Conservation (phyloP, 345 rosid genomes). For the Eutrema heterophyllum region DNA sequence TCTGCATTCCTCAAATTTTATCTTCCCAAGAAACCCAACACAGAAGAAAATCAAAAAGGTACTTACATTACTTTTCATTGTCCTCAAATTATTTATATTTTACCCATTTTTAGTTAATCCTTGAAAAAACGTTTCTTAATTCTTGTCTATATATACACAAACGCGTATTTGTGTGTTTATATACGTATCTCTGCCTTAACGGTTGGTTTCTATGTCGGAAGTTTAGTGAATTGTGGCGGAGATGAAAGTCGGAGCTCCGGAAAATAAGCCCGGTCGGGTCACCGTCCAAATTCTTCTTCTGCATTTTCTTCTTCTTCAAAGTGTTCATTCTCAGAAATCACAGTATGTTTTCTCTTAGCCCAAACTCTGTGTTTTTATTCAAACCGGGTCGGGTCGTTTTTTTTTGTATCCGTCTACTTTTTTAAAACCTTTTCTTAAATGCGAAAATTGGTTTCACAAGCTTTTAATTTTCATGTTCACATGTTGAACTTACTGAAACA, state of each 20-base stretch:
- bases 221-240: slow-evolving; percentile 15
- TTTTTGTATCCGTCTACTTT: not conserved
- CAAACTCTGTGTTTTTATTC: slow-evolving; percentile 15
- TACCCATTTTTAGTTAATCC: not conserved
- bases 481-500: slow-evolving; percentile 27
- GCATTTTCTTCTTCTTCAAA: slow-evolving; percentile 18
- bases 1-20: slow-evolving; percentile 25
- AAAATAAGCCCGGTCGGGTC: slow-evolving; percentile 3
- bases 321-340: slow-evolving; percentile 24
- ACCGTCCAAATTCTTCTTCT: slow-evolving; percentile 13
- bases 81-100: not conserved
- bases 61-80: not conserved
- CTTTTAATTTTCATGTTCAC: slow-evolving; percentile 17
- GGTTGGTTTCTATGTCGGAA: slow-evolving; percentile 6
- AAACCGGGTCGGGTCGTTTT: slow-evolving; percentile 7
- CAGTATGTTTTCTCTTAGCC: slow-evolving; percentile 23
- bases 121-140: not conserved
- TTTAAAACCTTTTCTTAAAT: not conserved
- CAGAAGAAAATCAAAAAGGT: slow-evolving; percentile 22
- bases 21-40: slow-evolving; percentile 27
- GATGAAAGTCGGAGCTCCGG: slow-evolving; percentile 27
- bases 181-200: not conserved
- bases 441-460: slow-evolving; percentile 3
- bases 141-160: not conserved
- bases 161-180: not conserved